Evolutionary conservation across 805 yeast species (phyloP).

Genomic region (Monosporozyma aerobia): DNA sequence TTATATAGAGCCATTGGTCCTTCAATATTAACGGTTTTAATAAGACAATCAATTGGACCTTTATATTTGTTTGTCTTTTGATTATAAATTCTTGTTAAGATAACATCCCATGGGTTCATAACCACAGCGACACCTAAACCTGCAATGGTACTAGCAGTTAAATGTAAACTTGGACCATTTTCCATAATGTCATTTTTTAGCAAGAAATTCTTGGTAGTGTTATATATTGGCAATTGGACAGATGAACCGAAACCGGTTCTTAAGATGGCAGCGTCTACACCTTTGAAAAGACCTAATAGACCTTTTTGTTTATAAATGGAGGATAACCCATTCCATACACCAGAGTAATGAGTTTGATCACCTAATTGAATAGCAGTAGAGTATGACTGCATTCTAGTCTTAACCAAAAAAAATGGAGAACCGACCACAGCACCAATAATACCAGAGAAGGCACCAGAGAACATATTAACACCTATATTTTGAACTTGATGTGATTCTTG

Average conservation of each 20-base stretch:
- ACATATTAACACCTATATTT: slow-evolving; percentile 51
- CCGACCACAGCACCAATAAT: slow-evolving; percentile 82
- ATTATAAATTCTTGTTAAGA: slow-evolving; percentile 88
- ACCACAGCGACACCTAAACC: slow-evolving; percentile 91
- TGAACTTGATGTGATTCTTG: slow-evolving; percentile 42
- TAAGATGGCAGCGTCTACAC: slow-evolving; percentile 88
- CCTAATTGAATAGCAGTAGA: slow-evolving; percentile 64
- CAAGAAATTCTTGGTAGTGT: slow-evolving; percentile 58
- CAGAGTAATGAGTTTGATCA: slow-evolving; percentile 81
- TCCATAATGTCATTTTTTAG: slow-evolving; percentile 41
- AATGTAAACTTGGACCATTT: slow-evolving; percentile 63
- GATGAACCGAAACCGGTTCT: slow-evolving; percentile 95
- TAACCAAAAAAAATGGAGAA: slow-evolving; percentile 84
- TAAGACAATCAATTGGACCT: slow-evolving; percentile 83
- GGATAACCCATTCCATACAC: slow-evolving; percentile 57
- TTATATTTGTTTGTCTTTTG: slow-evolving; percentile 81
- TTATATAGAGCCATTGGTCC: slow-evolving; percentile 86
- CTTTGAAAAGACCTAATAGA: slow-evolving; percentile 74
- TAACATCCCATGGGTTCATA: slow-evolving; percentile 97
- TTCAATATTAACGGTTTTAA: slow-evolving; percentile 72
- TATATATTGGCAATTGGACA: slow-evolving; percentile 88
- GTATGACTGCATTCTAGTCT: slow-evolving; percentile 95
- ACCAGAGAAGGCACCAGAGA: slow-evolving; percentile 78
- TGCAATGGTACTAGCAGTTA: slow-evolving; percentile 63
- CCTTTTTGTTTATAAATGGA: slow-evolving; percentile 64